A percentile compares a stretch with the other conserved stretches of the same genome.
phyloP scores from a whole-genome alignment of 768 basidiomycete genomes.

The Lentinus brumalis region DNA sequence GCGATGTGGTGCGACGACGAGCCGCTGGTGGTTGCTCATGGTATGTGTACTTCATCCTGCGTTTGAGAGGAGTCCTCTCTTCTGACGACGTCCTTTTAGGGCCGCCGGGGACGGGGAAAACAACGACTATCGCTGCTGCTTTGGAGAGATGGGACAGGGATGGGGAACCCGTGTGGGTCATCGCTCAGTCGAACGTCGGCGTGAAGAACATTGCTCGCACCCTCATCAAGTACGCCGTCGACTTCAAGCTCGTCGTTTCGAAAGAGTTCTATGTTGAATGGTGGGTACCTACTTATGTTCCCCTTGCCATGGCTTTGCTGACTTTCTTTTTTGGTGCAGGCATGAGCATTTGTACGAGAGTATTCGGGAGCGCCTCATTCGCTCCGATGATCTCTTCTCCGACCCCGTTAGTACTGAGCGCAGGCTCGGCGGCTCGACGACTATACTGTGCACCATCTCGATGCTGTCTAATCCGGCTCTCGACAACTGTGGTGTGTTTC shows the following conservation, averaged over 20 bases:
- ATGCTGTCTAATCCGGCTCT: conserved; percentile 51
- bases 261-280: conserved; percentile 32
- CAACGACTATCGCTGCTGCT: conserved; percentile 50
- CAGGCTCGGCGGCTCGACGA: conserved; percentile 32
- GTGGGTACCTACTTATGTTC: conserved; percentile 12
- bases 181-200: conserved; percentile 82
- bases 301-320: no score
- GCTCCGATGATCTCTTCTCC: conserved; percentile 43
- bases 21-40: conserved; percentile 46
- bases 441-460: conserved; percentile 51
- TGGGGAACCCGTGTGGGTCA: conserved; percentile 55
- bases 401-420: conserved; percentile 25
- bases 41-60: no score
- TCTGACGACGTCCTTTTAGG: no score
- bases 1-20: no score
- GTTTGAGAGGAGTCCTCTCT: neutral
- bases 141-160: conserved; percentile 37
- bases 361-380: conserved; percentile 34
- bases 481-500: conserved; percentile 35
- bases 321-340: conserved; percentile 33
- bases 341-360: conserved; percentile 51
- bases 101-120: conserved; percentile 57
- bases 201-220: conserved; percentile 86
- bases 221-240: conserved; percentile 51
- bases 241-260: conserved; percentile 56